These are phyloP conservation scores for Darksidea phi DNA, from an alignment of 495 filamentous ascomycete genomes.

Conservation along the genomic window DNA sequence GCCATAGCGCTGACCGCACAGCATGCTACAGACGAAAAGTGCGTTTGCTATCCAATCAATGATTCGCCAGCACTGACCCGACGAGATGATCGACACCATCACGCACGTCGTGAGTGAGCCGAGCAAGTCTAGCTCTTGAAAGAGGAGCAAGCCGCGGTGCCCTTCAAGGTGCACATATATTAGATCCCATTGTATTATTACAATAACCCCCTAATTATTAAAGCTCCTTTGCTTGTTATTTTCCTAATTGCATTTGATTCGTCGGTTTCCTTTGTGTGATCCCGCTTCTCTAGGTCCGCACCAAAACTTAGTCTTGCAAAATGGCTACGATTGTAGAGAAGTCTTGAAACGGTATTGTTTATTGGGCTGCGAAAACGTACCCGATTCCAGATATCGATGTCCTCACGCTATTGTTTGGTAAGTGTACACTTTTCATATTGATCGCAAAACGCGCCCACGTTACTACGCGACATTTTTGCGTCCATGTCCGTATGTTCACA, in stretches of 20 bases:
- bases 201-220: too few species aligned
- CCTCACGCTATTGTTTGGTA: conserved; percentile 32
- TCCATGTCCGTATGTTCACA: not conserved
- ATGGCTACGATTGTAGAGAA: conserved; percentile 34
- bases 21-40: too few species aligned
- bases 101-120: too few species aligned
- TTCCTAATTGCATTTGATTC: too few species aligned
- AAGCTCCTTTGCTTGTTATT: too few species aligned
- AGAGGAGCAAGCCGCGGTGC: too few species aligned
- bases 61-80: not conserved
- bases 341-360: conserved; percentile 20
- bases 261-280: too few species aligned
- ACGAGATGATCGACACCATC: conserved; percentile 4
- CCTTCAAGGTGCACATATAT: too few species aligned
- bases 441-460: conserved; percentile 13
- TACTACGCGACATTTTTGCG: conserved; percentile 4
- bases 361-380: conserved; percentile 28
- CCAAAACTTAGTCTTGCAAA: not conserved
- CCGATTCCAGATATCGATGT: conserved; percentile 31
- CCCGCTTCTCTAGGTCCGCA: not conserved
- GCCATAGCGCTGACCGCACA: too few species aligned
- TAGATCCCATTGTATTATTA: too few species aligned
- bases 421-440: too few species aligned
- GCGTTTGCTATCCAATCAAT: not conserved
- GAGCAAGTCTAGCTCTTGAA: not conserved